Evolutionary conservation across 169 alveolate genomes (phyloP).

Genomic region (Cryptosporidium xiaoi): DNA sequence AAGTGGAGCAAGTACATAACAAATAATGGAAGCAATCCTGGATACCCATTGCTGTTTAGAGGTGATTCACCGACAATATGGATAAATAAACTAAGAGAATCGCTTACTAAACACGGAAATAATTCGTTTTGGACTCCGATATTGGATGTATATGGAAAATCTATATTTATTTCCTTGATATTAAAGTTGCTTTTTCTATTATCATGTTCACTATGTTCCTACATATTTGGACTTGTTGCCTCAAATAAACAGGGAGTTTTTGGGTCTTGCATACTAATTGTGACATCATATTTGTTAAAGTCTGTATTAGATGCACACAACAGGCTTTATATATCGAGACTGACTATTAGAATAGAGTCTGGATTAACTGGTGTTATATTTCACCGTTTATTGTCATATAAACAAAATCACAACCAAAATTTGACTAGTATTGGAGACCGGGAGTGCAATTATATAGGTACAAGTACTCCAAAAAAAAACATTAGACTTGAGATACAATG

Average conservation of each 20-base stretch:
- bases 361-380: constrained; percentile 53
- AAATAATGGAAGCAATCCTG: constrained; percentile 12
- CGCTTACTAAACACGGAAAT: constrained; percentile 7
- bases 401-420: background rate
- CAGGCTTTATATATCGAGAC: constrained; percentile 65
- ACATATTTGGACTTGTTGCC: constrained; percentile 13
- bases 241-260: background rate
- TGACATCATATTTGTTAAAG: constrained; percentile 18
- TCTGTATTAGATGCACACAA: constrained; percentile 64
- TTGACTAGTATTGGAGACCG: background rate
- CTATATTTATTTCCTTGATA: constrained; percentile 7
- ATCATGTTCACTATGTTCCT: constrained; percentile 55
- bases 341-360: constrained; percentile 52
- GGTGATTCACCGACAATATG: constrained; percentile 58
- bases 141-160: constrained; percentile 52
- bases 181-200: constrained; percentile 29
- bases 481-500: constrained; percentile 5
- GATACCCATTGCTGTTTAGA: constrained; percentile 45
- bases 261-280: constrained; percentile 8
- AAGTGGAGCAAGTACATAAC: constrained; percentile 51
- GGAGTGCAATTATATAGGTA: background rate
- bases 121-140: constrained; percentile 43
- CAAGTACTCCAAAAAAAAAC: background rate
- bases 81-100: constrained; percentile 56
- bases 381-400: constrained; percentile 38